Evolutionary conservation across 2,329 filamentous ascomycete species (phyloP).

Genomic region (Fusarium clavum): DNA sequence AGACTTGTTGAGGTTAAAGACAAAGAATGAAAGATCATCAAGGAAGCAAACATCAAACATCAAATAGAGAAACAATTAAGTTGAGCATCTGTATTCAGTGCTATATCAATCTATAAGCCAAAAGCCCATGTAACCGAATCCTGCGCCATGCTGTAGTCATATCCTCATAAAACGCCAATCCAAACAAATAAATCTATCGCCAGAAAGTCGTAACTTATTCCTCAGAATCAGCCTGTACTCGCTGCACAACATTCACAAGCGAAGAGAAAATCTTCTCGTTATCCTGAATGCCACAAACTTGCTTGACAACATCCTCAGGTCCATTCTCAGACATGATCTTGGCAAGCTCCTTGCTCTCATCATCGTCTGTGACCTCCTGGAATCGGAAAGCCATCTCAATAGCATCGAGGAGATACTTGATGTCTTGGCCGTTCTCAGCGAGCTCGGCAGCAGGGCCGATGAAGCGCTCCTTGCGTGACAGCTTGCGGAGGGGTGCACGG

Average conservation of each 20-base stretch:
- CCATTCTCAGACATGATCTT: constrained; percentile 82
- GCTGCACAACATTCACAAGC: constrained; percentile 82
- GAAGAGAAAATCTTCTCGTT: constrained; percentile 81
- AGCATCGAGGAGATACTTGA: constrained; percentile 79
- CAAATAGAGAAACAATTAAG: not conserved
- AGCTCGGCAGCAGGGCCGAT: constrained; percentile 91
- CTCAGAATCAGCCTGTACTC: constrained; percentile 76
- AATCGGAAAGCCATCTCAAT: constrained; percentile 95
- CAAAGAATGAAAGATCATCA: not conserved
- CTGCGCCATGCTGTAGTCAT: constrained; percentile 46
- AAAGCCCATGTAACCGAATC: constrained; percentile 34
- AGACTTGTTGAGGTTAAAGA: not conserved
- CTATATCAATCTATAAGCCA: constrained; percentile 38
- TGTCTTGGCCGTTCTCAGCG: constrained; percentile 80
- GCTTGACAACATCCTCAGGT: constrained; percentile 78
- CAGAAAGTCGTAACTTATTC: constrained; percentile 52
- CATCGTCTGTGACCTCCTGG: constrained; percentile 92
- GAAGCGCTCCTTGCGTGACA: constrained; percentile 95
- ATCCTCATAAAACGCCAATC: constrained; percentile 42
- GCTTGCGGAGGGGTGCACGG: constrained; percentile 92
- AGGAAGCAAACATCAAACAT: not conserved
- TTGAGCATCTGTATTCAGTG: constrained; percentile 36
- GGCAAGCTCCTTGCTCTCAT: constrained; percentile 87
- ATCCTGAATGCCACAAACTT: constrained; percentile 84
- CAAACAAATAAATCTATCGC: too few species aligned